A percentile compares a stretch with the other conserved stretches of the same genome.
These are phyloP conservation scores for Selaginella tamariscina DNA, from an alignment of 75 land plant genomes.

Conservation along the genomic window DNA sequence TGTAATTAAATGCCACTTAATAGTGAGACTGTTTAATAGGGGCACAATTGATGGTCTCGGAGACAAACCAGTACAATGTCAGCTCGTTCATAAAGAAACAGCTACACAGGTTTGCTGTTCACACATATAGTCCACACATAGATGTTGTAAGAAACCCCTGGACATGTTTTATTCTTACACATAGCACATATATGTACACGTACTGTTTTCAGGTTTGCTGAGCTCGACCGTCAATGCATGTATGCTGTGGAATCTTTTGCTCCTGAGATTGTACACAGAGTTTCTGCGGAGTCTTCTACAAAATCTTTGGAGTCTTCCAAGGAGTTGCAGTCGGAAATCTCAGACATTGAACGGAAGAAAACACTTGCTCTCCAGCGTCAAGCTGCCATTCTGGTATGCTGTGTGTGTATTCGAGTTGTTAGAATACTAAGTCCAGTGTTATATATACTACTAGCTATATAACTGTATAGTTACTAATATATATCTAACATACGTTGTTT, in stretches of 20 bases:
- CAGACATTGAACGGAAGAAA: conserved; percentile 47
- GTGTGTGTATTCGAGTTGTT: background rate
- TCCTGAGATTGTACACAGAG: conserved; percentile 45
- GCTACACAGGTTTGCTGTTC: conserved; percentile 47
- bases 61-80: conserved; percentile 36
- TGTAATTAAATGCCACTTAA: too few relatives aligned
- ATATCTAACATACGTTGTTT: too few relatives aligned
- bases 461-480: too few relatives aligned
- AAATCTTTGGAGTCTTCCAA: conserved; percentile 9
- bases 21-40: too few relatives aligned
- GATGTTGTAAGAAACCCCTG: too few relatives aligned
- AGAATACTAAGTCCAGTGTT: too few relatives aligned
- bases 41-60: conserved; percentile 17
- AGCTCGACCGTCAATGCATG: conserved; percentile 52
- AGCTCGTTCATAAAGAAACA: conserved; percentile 42
- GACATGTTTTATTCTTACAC: too few relatives aligned
- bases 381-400: conserved; percentile 80
- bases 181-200: too few relatives aligned
- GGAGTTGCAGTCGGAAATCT: conserved; percentile 18
- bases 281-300: conserved; percentile 6
- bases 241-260: conserved; percentile 39
- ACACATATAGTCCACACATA: too few relatives aligned
- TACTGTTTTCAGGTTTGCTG: too few relatives aligned
- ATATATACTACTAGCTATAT: too few relatives aligned
- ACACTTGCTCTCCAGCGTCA: conserved; percentile 75